phyloP scores from a whole-genome alignment of 1,139 yeast genomes.

The Hanseniaspora uvarum region DNA sequence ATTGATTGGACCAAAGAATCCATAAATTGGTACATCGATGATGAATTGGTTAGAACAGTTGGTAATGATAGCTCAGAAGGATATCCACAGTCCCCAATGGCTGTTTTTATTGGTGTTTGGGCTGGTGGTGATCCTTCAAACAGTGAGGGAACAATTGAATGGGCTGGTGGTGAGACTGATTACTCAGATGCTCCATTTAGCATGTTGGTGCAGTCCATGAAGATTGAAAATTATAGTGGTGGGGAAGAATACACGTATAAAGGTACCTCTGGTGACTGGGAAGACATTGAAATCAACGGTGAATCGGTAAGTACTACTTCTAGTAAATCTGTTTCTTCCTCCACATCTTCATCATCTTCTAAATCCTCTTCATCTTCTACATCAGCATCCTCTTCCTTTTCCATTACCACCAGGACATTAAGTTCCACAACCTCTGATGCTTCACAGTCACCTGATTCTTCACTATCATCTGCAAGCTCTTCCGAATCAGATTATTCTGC shows the following conservation, averaged over 20 bases:
- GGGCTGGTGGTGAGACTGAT: conserved; percentile 80
- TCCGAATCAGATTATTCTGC: neutral
- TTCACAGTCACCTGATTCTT: neutral
- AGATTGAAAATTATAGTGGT: conserved; percentile 69
- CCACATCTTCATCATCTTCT: conserved; percentile 19
- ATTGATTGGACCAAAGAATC: conserved; percentile 66
- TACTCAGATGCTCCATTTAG: conserved; percentile 56
- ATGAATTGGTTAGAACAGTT: conserved; percentile 48
- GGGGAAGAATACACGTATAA: conserved; percentile 59
- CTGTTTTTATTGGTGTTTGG: conserved; percentile 59
- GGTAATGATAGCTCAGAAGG: conserved; percentile 46
- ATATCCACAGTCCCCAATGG: conserved; percentile 74
- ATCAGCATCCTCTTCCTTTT: conserved; percentile 20
- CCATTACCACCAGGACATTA: conserved; percentile 2
- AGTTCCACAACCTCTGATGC: neutral
- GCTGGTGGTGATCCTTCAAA: conserved; percentile 71
- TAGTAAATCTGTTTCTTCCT: conserved; percentile 6
- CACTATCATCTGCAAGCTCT: neutral
- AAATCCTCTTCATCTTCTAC: conserved; percentile 19
- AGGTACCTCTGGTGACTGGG: conserved; percentile 57
- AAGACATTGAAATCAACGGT: conserved; percentile 52
- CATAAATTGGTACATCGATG: conserved; percentile 55
- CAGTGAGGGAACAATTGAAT: conserved; percentile 58
- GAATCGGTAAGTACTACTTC: neutral
- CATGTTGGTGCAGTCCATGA: conserved; percentile 52